Evolutionary conservation across 805 yeast species (phyloP).

Genomic region (Hanseniaspora hatyaiensis): DNA sequence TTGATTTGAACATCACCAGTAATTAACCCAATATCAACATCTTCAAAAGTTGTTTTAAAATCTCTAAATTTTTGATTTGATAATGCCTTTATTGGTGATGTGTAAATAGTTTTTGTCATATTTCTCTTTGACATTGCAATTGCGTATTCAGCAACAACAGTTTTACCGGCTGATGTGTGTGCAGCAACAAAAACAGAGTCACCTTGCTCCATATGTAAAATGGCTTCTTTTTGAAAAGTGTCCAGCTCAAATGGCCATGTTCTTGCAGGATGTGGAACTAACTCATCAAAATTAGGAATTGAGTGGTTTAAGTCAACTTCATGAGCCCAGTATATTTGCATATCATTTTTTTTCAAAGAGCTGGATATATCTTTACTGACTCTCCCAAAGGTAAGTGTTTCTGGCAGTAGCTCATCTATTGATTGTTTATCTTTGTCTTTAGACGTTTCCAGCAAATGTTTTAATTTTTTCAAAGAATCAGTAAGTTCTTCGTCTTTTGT

Average conservation of each 20-base stretch:
- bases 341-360: slow-evolving; percentile 14
- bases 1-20: slow-evolving; percentile 98
- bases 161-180: slow-evolving; percentile 96
- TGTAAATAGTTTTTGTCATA: slow-evolving; percentile 93
- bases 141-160: slow-evolving; percentile 96
- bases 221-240: slow-evolving; percentile 92
- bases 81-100: slow-evolving; percentile 87
- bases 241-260: slow-evolving; percentile 92
- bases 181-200: slow-evolving; percentile 98
- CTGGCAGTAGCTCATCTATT: slow-evolving; percentile 41
- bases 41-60: slow-evolving; percentile 66
- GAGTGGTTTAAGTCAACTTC: slow-evolving; percentile 71
- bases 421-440: slow-evolving; percentile 19
- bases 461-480: slow-evolving; percentile 16
- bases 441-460: slow-evolving; percentile 13
- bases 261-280: slow-evolving; percentile 88
- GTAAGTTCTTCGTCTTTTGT: slow-evolving; percentile 4
- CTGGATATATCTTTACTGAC: slow-evolving; percentile 21
- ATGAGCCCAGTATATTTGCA: slow-evolving; percentile 81
- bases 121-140: slow-evolving; percentile 92
- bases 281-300: slow-evolving; percentile 73
- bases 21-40: slow-evolving; percentile 56
- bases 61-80: slow-evolving; percentile 86
- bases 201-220: slow-evolving; percentile 91
- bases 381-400: slow-evolving; percentile 39